Percentiles rank a stretch among this genome's conserved stretches.
These are phyloP conservation scores for Plasmodium adleri DNA, from an alignment of 169 alveolate genomes.

Conservation along the genomic window DNA sequence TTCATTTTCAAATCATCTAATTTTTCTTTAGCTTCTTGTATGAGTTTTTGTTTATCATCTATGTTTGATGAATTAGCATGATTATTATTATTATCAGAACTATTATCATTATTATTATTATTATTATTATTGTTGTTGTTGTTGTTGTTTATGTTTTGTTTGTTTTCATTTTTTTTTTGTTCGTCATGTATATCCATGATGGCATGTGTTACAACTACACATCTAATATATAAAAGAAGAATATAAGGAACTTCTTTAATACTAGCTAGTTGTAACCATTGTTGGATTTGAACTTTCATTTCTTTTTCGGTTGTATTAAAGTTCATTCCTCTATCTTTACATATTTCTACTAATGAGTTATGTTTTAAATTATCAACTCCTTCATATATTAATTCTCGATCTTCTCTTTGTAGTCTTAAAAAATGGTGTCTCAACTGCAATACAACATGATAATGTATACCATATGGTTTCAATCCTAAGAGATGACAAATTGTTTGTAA, in stretches of 20 bases:
- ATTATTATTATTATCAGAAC: background rate
- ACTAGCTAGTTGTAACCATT: constrained; percentile 90
- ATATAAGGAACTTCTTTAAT: constrained; percentile 89
- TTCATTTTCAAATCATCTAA: constrained; percentile 58
- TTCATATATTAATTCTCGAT: constrained; percentile 90
- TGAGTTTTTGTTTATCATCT: constrained; percentile 55
- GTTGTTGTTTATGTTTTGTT: background rate
- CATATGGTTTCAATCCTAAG: constrained; percentile 89
- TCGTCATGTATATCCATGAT: constrained; percentile 84
- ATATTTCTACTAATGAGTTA: constrained; percentile 89
- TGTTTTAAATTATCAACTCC: constrained; percentile 89
- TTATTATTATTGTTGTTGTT: background rate
- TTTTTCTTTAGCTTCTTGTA: constrained; percentile 73
- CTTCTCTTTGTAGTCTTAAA: constrained; percentile 88
- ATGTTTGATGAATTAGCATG: background rate
- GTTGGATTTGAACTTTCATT: constrained; percentile 81
- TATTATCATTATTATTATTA: background rate
- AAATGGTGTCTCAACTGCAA: constrained; percentile 89
- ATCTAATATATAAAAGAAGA: constrained; percentile 89
- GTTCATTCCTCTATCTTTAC: constrained; percentile 89
- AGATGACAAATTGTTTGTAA: constrained; percentile 89
- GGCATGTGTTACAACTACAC: constrained; percentile 90
- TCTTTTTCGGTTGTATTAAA: constrained; percentile 87
- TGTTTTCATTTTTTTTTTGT: background rate
- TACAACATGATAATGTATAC: constrained; percentile 89